Conservation (phyloP, 2,329 filamentous ascomycete species). For the Emmonsiellopsis sp. region DNA sequence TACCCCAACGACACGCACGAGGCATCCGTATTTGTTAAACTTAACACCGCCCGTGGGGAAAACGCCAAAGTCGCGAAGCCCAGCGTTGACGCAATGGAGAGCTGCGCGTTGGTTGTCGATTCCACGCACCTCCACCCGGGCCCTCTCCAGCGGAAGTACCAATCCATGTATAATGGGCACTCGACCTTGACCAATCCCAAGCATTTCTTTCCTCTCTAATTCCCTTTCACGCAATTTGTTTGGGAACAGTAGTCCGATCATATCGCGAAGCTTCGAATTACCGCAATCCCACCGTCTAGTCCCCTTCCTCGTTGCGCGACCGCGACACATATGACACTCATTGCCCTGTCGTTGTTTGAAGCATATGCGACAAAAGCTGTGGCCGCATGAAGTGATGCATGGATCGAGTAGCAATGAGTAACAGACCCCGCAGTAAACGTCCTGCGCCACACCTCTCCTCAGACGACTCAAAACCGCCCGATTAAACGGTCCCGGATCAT, state of each 20-base stretch:
- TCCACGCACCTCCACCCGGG: slow-evolving; percentile 1
- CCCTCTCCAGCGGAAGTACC: slow-evolving; percentile 39
- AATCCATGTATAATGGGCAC: slow-evolving; percentile 64
- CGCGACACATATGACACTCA: slow-evolving; percentile 73
- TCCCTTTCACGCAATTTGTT: slow-evolving; percentile 53
- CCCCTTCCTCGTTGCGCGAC: slow-evolving; percentile 44
- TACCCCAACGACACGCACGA: too few relatives aligned
- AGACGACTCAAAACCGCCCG: slow-evolving; percentile 46
- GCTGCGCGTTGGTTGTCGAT: slow-evolving; percentile 3
- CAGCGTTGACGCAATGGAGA: too few relatives aligned
- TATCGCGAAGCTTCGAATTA: slow-evolving; percentile 55
- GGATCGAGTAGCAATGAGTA: slow-evolving; percentile 75
- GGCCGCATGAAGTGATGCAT: slow-evolving; percentile 75
- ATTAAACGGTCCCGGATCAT: slow-evolving; percentile 31
- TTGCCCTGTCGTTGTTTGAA: slow-evolving; percentile 65
- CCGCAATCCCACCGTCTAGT: slow-evolving; percentile 38
- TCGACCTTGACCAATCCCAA: slow-evolving; percentile 40
- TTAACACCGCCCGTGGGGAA: too few relatives aligned
- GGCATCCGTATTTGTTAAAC: too few relatives aligned
- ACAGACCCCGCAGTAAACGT: slow-evolving; percentile 84
- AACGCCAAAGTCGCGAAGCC: too few relatives aligned
- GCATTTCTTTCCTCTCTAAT: slow-evolving; percentile 49
- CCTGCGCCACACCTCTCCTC: slow-evolving; percentile 53
- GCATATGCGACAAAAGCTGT: slow-evolving; percentile 80
- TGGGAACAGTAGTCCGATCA: slow-evolving; percentile 63